Evolutionary conservation across 2,329 filamentous ascomycete species (phyloP), one percentile per base, ranked within the genome.

Genomic region (Fusarium tanahbumbuense): DNA sequence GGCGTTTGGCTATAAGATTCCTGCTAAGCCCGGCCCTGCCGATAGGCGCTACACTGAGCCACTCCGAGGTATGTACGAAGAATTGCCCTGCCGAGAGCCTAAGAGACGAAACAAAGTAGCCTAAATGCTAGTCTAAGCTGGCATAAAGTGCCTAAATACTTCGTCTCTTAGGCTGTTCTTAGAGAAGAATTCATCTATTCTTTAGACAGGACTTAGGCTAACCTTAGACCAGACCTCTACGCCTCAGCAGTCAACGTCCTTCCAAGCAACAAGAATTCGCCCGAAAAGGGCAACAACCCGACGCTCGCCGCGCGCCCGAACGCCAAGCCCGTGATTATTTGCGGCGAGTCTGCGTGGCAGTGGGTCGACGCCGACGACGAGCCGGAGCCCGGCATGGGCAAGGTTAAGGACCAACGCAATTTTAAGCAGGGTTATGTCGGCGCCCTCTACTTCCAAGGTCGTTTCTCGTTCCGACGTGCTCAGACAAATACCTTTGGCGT

Each of bases 311-410:
- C 53, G 5, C 47, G 45, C 7, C 61, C 49, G 15, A 32, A 32
- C 8, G 61, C 61, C 1, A 64, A 64, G 16, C 61, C 61, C 2
- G 15, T 64, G 3, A 49, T 64, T 2, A 25, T 55, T 9, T 64
- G 61, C 1, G 61, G 61, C 0, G 61, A 64, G 3, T 28, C 9
- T 6, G 37, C 57, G 3, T 64, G 40, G 5, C 23, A 64, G 2
- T 64, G 61, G 61, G 32, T 45, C 1, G 61, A 63, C 20, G 49
- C 53, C 1, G 59, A 64, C 1, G 13, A 64, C 2, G 61, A 64
- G 9, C 59, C 61, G 1, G 59, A 48, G 10, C 59, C 61, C 0
- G 59, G 44, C 3, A 25, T 57, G 7, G 61, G 61, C 10, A 64
- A 41, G n/a, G 49, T 64, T 2, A 16, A 34, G 18, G 61, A 64